Percentiles rank a stretch among this genome's conserved stretches.
Evolutionary conservation across 2,329 filamentous ascomycete species (phyloP).

Genomic region (Xylariaceae sp.): DNA sequence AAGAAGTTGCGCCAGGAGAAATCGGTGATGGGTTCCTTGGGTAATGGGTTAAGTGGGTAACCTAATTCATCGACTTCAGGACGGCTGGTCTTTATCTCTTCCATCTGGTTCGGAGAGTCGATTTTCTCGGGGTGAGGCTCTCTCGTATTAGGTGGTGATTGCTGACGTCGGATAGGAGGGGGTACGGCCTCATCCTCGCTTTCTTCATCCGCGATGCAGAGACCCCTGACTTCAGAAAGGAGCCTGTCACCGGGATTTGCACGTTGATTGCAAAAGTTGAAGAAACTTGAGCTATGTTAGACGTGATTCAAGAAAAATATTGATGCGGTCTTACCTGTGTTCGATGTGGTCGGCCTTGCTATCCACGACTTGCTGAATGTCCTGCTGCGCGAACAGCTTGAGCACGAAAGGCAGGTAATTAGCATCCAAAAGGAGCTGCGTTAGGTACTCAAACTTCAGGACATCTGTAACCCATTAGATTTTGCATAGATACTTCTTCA

Average conservation of each 20-base stretch:
- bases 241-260: slow-evolving; percentile 29
- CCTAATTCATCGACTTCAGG: slow-evolving; percentile 81
- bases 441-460: slow-evolving; percentile 92
- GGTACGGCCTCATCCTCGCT: slow-evolving; percentile 76
- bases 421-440: slow-evolving; percentile 86
- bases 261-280: slow-evolving; percentile 70
- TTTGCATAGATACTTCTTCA: not conserved
- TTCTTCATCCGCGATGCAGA: slow-evolving; percentile 39
- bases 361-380: slow-evolving; percentile 84
- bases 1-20: slow-evolving; percentile 96
- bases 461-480: slow-evolving; percentile 56
- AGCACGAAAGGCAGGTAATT: slow-evolving; percentile 91
- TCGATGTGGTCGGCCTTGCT: slow-evolving; percentile 78
- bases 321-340: slow-evolving; percentile 56
- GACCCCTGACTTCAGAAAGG: slow-evolving; percentile 29
- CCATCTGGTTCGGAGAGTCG: too few relatives aligned
- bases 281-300: slow-evolving; percentile 59
- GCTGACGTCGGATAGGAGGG: slow-evolving; percentile 68
- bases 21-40: slow-evolving; percentile 72
- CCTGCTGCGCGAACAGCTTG: slow-evolving; percentile 91
- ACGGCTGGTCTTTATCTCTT: slow-evolving; percentile 36
- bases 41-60: slow-evolving; percentile 66
- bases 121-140: not conserved
- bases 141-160: slow-evolving; percentile 40
- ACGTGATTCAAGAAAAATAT: not conserved